These are phyloP conservation scores for Plasmodium malariae DNA, from an alignment of 169 alveolate genomes.

Conservation along the genomic window DNA sequence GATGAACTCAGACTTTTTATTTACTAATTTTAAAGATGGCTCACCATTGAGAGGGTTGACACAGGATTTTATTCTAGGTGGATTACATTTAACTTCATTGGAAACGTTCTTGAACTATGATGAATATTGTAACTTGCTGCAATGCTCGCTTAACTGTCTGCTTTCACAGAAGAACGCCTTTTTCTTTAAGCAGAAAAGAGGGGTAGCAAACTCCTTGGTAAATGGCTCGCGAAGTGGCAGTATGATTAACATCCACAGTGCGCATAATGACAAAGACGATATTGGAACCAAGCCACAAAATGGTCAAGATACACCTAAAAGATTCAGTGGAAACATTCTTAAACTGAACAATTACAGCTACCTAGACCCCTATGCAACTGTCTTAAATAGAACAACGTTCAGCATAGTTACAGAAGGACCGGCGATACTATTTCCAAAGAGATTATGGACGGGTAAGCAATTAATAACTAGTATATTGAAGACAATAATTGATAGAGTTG, in stretches of 20 bases:
- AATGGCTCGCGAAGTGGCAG: not conserved
- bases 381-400: constrained; percentile 15
- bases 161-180: constrained; percentile 45
- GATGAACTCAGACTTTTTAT: constrained; percentile 96
- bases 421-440: constrained; percentile 94
- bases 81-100: constrained; percentile 94
- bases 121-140: constrained; percentile 91
- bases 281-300: not conserved
- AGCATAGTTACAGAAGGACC: constrained; percentile 90
- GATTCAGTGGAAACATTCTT: constrained; percentile 2
- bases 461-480: constrained; percentile 86
- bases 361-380: constrained; percentile 55
- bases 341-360: constrained; percentile 34
- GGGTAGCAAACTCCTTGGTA: no score
- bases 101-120: constrained; percentile 94
- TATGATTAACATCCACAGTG: not conserved
- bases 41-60: constrained; percentile 98
- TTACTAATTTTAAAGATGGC: constrained; percentile 98
- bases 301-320: not conserved
- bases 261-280: not conserved
- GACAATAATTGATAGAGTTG: constrained; percentile 86
- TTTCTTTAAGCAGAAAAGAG: constrained; percentile 5
- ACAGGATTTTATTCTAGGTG: constrained; percentile 97
- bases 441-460: constrained; percentile 98
- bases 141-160: constrained; percentile 68